phyloP scores from a whole-genome alignment of 1,139 yeast species.

The Suhomyces ambrosiae region DNA sequence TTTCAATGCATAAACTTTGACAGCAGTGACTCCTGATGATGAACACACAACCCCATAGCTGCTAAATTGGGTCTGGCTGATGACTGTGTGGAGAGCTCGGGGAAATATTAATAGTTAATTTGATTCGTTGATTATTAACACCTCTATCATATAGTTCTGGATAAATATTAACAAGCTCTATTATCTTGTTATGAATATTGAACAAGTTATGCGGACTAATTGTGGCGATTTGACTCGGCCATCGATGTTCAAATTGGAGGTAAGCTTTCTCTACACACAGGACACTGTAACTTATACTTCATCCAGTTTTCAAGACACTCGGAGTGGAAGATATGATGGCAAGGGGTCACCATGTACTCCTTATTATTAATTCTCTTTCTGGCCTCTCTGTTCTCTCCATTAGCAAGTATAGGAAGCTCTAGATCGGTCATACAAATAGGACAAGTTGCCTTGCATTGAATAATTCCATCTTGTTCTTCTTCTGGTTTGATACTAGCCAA shows the following conservation, averaged over 20 bases:
- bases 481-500: slow-evolving; percentile 33
- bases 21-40: too few species aligned
- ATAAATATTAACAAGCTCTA: too few species aligned
- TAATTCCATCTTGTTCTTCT: slow-evolving; percentile 30
- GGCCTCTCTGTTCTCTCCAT: slow-evolving; percentile 19
- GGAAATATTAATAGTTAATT: too few species aligned
- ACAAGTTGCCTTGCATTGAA: slow-evolving; percentile 58
- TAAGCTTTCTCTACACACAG: slow-evolving; percentile 82
- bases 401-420: slow-evolving; percentile 56
- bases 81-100: background rate
- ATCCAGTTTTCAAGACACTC: slow-evolving; percentile 91
- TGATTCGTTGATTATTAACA: background rate
- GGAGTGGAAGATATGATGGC: slow-evolving; percentile 86
- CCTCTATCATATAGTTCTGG: too few species aligned
- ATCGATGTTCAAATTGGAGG: slow-evolving; percentile 83
- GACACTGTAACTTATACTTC: slow-evolving; percentile 90
- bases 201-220: too few species aligned
- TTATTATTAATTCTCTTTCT: slow-evolving; percentile 30
- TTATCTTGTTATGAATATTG: too few species aligned
- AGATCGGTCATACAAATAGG: slow-evolving; percentile 87
- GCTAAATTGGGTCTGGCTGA: too few species aligned
- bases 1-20: too few species aligned
- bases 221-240: too few species aligned
- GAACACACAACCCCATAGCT: too few species aligned
- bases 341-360: slow-evolving; percentile 87